Evolutionary conservation across 208 protist species (phyloP), one percentile per base, ranked within the genome.

Genomic region (Leptomonas pyrrhocoris): DNA sequence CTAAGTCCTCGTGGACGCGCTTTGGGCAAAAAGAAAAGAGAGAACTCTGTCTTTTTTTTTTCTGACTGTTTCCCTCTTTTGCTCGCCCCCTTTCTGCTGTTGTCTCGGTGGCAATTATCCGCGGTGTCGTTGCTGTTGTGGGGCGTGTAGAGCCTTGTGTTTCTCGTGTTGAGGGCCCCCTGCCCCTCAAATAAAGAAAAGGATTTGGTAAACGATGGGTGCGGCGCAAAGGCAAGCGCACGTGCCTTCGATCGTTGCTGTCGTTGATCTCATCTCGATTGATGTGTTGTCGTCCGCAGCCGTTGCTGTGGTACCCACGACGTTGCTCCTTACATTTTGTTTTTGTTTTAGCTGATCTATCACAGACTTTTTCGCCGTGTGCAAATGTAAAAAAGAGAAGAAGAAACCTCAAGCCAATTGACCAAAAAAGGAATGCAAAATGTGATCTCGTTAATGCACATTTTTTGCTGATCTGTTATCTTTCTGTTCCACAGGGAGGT

Each of bases 271-370:
- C n/a, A n/a, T n/a, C n/a, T n/a, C n/a, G n/a, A n/a, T n/a, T n/a
- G n/a, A n/a, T 9, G 34, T 38, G 34, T 38, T 38, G 34, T 9
- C 9, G 34, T 9, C 34, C 34, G 34, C 9, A 9, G 34, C 34
- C 34, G 3, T 38, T 38, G 34, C 34, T 9, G 34, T 38, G 34
- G 34, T 54, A n/a, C n/a, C n/a, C n/a, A n/a, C n/a, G n/a, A n/a
- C n/a, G 23, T 11, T 54, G 25, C 23, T 54, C 7, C 19, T 7
- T 15, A 13, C 2, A 3, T 13, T 30, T 25, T 54, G 11, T 54
- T 11, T 54, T 54, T 54, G 11, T 54, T 54, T 54, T 21, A 48
- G 43, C 16, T 48, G 11, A 48, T 48, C 43, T 6, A 54, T 54
- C 49, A 53, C 43, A 48, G 21, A 54, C 57, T 12, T 25, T 23